Base-by-base conservation (phyloP, 495 filamentous ascomycete genomes). In the Neurospora sp. region DNA sequence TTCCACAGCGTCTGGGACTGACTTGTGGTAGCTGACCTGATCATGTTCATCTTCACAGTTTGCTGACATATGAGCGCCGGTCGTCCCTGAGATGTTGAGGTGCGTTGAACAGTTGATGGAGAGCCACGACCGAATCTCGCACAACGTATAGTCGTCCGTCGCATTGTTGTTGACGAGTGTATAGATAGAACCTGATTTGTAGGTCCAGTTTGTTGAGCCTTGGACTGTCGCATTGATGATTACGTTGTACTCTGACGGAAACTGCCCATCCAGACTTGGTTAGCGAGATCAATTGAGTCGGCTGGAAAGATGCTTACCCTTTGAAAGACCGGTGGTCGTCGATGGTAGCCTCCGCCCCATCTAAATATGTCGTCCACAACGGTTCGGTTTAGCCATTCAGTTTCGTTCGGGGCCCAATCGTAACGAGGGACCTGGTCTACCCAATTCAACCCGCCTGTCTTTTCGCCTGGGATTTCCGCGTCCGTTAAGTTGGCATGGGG, bases 301-400 rank as follows among this genome's bases (percentile, higher is more conserved):
- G n/a, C 24, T 70, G 13, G 37, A 43, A 34, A 40, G 70, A n/a
- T 34, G 70, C 78, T 66, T 76, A 85, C 83, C 71, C 83, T 88
- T n/a, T 86, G 86, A 75, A 93, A 94, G 43, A 90, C 79, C 0
- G 92, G 91, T 0, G 89, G 87, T 2, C 82, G 83, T 54, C 89
- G 82, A 4, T 77, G 76, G 38, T 87, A 85, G 31, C 81, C 77
- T 8, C 76, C 69, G 2, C 87, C 88, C 84, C 90, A 93, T 17
- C 85, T 82, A 77, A 94, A 94, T 31, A 94, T 79, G 38, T 91
- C 86, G 71, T 94, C 91, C 19, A 93, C 87, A 0, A 80, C 85
- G 1, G 92, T 93, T 3, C 78, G 77, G 74, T 92, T 92, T 0
- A 85, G 71, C 79, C 80, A 88, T 13, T 79, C 76, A 15, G 81